These are phyloP conservation scores for Sporothrix mexicana DNA, from an alignment of 2,329 filamentous ascomycete species.

Conservation along the genomic window DNA sequence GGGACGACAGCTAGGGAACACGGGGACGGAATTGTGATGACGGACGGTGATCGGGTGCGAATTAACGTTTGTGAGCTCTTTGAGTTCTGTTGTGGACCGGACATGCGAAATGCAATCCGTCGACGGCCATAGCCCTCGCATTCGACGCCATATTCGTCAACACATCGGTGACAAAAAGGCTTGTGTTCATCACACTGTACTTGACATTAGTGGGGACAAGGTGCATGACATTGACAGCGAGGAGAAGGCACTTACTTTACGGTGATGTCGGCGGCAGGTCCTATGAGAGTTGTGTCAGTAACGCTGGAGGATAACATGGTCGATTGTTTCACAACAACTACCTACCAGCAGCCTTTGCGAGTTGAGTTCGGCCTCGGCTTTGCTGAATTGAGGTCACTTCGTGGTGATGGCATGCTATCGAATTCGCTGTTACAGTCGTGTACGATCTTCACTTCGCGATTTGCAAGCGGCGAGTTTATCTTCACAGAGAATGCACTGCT, in stretches of 20 bases:
- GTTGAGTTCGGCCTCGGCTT: neutral
- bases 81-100: neutral
- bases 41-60: neutral
- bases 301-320: neutral
- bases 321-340: neutral
- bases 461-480: too few species aligned
- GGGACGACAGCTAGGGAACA: neutral
- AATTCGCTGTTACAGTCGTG: neutral
- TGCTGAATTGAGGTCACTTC: neutral
- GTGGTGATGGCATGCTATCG: neutral
- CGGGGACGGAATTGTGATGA: neutral
- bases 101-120: constrained; percentile 1
- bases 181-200: neutral
- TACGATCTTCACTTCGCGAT: neutral
- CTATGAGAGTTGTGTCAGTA: neutral
- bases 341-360: constrained; percentile 10
- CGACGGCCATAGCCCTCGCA: constrained; percentile 8
- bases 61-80: neutral
- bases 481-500: neutral
- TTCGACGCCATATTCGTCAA: neutral
- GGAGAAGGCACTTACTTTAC: neutral
- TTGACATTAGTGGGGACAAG: neutral
- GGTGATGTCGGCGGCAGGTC: constrained; percentile 2
- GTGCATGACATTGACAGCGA: neutral
- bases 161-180: neutral